Evolutionary conservation across 2,329 filamentous ascomycete genomes (phyloP), one percentile per base, ranked within the genome.

Genomic region (Venturia asperata): DNA sequence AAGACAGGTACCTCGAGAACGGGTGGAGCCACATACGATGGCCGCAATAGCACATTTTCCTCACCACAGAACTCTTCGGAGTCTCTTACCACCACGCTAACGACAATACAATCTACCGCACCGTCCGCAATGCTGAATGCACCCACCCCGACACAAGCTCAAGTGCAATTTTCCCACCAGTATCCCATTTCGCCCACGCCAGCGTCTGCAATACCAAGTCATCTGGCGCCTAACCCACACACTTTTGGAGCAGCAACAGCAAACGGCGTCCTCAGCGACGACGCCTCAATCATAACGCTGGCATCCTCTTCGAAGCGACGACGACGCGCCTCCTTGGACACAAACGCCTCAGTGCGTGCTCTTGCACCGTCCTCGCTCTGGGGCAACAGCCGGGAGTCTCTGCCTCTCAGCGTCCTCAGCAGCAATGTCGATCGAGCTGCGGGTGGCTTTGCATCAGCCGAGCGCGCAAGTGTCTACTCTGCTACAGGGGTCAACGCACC

Each of bases 401-500:
- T 94, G 1, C 90, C 90, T 0, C 80, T 94, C 34, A 92, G 88
- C 71, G 86, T 93, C 6, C 81, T 94, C 43, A 91, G 88, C 71
- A 84, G 86, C 66, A 91, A 87, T 71, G 79, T 88, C 42, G 86
- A 88, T 45, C 76, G 78, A 42, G 70, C 66, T 73, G 75, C 77
- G 4, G 72, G 80, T 34, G 83, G 81, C 0, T 77, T 84, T 42
- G 80, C 82, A 6, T 84, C 80, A 65, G 78, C 83, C 27, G 89
- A 92, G 74, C 82, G 89, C n/a, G 86, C 87, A 19, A 91, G 88
- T 73, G 85, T 97, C 63, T 96, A 96, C 77, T 92, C 89, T 0
- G 83, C 87, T 0, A 87, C 88, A 0, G 89, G 89, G 17, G 73
- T 78, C 47, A 73, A 75, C 17, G 83, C 83, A 0, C 86, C 87